These are phyloP conservation scores for Rhodomyrtus tomentosa DNA, from an alignment of 345 rosid genomes.

Conservation along the genomic window DNA sequence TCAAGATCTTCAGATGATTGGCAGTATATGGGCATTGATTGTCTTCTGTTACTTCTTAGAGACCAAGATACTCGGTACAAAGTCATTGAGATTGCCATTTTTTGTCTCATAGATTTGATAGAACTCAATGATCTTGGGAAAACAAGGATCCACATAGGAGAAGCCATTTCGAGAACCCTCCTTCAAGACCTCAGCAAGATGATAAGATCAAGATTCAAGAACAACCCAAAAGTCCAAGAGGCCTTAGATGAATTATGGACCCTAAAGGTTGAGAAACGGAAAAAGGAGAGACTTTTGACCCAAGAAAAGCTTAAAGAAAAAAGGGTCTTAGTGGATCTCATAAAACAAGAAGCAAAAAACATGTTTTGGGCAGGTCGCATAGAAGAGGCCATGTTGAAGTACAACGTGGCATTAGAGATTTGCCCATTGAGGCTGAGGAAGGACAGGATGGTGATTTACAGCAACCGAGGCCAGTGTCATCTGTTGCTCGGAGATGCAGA, in stretches of 20 bases:
- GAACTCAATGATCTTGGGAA: conserved; percentile 38
- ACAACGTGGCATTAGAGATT: conserved; percentile 42
- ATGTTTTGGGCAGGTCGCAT: conserved; percentile 41
- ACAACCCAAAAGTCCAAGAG: conserved; percentile 23
- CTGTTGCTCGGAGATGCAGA: conserved; percentile 46
- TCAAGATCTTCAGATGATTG: conserved; percentile 79
- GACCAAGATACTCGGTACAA: conserved; percentile 41
- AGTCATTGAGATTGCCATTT: conserved; percentile 37
- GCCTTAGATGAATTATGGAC: conserved; percentile 50
- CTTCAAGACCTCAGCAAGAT: conserved; percentile 39
- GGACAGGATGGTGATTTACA: conserved; percentile 65
- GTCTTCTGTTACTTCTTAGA: conserved; percentile 59
- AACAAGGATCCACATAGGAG: conserved; percentile 30
- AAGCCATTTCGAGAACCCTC: conserved; percentile 37
- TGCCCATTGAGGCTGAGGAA: conserved; percentile 47
- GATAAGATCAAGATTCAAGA: conserved; percentile 25
- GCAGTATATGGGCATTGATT: conserved; percentile 60
- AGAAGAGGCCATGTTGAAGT: conserved; percentile 33
- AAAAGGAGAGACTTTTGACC: conserved; percentile 43
- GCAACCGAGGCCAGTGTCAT: conserved; percentile 78
- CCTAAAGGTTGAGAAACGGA: conserved; percentile 55
- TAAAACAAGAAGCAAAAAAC: conserved; percentile 57
- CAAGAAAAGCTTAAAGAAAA: conserved; percentile 39
- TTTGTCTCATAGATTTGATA: conserved; percentile 46
- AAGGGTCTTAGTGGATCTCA: conserved; percentile 22